These are phyloP conservation scores for Sporothrix protearum DNA, from an alignment of 2,329 filamentous ascomycete genomes.

Conservation along the genomic window DNA sequence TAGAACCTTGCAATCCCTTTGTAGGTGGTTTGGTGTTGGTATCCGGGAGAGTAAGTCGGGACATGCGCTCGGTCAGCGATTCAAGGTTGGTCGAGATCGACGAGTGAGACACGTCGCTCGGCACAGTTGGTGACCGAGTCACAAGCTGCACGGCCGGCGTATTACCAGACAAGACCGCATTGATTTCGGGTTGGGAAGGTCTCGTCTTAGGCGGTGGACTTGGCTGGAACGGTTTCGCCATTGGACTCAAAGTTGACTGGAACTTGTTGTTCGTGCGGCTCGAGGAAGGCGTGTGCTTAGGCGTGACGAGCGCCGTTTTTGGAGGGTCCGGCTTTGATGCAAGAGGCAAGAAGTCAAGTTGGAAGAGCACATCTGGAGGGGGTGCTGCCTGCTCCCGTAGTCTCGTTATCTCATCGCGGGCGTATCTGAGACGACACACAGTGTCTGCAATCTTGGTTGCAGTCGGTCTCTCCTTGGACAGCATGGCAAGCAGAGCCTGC, in stretches of 20 bases:
- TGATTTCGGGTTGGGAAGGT: too few species aligned
- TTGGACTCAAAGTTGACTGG: background rate
- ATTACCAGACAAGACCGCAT: background rate
- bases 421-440: background rate
- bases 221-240: background rate
- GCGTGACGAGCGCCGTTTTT: background rate
- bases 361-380: background rate
- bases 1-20: constrained; percentile 19
- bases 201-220: background rate
- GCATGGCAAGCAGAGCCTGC: background rate
- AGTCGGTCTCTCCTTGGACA: background rate
- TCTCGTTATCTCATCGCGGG: background rate
- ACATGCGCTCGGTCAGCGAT: background rate
- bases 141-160: background rate
- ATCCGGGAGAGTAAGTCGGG: background rate
- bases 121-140: background rate
- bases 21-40: background rate
- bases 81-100: background rate
- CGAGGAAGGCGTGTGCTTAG: background rate
- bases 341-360: background rate
- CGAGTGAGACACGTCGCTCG: background rate
- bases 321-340: background rate
- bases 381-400: background rate
- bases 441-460: background rate
- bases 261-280: background rate